Evolutionary conservation across 108 stramenopile genomes (phyloP).

Genomic region (Cylindrotheca closterium): DNA sequence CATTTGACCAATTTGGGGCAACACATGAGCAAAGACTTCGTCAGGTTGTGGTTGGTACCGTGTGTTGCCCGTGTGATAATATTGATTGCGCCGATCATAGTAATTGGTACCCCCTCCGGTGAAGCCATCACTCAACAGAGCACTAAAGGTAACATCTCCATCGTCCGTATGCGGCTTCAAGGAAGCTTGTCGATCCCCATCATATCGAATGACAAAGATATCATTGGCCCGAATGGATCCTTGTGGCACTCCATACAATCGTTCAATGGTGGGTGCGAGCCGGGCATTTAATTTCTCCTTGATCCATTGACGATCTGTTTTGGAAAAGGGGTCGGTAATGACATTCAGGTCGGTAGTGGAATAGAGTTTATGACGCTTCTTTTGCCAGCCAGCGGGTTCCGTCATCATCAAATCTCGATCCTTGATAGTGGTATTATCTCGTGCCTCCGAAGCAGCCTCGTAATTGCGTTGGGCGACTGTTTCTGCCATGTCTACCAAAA

Average conservation of each 20-base stretch:
- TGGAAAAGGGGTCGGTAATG: slow-evolving; percentile 58
- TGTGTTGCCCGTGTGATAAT: background rate
- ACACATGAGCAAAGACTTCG: slow-evolving; percentile 37
- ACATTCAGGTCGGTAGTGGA: slow-evolving; percentile 76
- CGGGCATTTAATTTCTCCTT: slow-evolving; percentile 46
- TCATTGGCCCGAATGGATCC: slow-evolving; percentile 60
- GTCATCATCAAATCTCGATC: slow-evolving; percentile 2
- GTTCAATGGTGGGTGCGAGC: slow-evolving; percentile 52
- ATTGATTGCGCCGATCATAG: slow-evolving; percentile 23
- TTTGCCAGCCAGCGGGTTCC: slow-evolving; percentile 55
- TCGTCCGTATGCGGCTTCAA: slow-evolving; percentile 53
- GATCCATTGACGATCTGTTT: slow-evolving; percentile 42
- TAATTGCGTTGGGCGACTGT: slow-evolving; percentile 41
- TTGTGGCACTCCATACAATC: slow-evolving; percentile 44
- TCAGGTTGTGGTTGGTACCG: too few species aligned
- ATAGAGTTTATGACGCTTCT: slow-evolving; percentile 48
- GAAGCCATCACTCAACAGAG: slow-evolving; percentile 66
- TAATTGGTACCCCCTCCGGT: slow-evolving; percentile 70
- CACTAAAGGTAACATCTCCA: slow-evolving; percentile 53
- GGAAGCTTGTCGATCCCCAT: slow-evolving; percentile 36
- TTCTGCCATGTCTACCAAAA: slow-evolving; percentile 51
- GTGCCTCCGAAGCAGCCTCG: slow-evolving; percentile 8
- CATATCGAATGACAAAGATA: slow-evolving; percentile 59
- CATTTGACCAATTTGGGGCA: slow-evolving; percentile 50
- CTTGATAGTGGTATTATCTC: background rate